phyloP scores from a whole-genome alignment of 441 rosid genomes.

The Adansonia madagascariensis region DNA sequence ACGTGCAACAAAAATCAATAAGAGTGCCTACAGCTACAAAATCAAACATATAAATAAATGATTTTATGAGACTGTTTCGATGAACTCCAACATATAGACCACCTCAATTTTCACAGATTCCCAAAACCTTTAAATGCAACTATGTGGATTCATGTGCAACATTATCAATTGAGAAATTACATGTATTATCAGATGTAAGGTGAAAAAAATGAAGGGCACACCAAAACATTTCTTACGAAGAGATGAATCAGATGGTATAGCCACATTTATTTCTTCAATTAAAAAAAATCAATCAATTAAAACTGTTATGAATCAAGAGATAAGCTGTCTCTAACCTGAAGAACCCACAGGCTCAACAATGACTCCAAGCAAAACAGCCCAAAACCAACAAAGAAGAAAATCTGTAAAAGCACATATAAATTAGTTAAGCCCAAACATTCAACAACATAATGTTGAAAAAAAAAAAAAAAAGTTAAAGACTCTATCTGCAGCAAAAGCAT shows the following conservation, averaged over 20 bases:
- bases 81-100: background rate
- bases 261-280: background rate
- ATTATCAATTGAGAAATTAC: background rate
- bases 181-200: background rate
- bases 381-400: slow-evolving; percentile 83
- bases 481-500: slow-evolving; percentile 11
- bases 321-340: slow-evolving; percentile 63
- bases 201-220: background rate
- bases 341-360: slow-evolving; percentile 87
- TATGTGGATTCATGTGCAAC: slow-evolving; percentile 8
- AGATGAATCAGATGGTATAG: background rate
- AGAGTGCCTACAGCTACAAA: background rate
- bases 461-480: background rate
- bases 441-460: background rate
- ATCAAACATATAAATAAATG: background rate
- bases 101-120: background rate
- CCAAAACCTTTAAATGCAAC: background rate
- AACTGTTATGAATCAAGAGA: background rate
- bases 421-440: slow-evolving; percentile 9
- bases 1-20: background rate
- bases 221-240: background rate
- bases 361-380: slow-evolving; percentile 86
- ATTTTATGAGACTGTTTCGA: background rate
- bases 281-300: background rate
- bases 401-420: slow-evolving; percentile 48